Conservation (phyloP, 148 eudicot species). For the Diospyros lotus region DNA sequence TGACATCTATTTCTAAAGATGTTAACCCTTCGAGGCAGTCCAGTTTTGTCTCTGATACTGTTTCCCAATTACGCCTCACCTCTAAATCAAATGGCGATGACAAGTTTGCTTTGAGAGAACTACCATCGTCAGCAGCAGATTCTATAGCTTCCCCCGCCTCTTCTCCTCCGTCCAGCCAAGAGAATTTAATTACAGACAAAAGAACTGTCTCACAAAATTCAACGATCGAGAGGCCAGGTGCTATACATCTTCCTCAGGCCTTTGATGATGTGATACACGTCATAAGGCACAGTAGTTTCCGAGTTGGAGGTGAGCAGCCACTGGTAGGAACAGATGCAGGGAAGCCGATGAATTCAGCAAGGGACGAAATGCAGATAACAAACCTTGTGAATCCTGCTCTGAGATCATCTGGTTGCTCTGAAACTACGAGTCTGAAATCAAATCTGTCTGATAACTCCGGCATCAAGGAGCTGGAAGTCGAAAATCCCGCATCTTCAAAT, state of each 20-base stretch:
- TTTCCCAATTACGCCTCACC: constrained; percentile 27
- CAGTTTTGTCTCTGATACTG: constrained; percentile 30
- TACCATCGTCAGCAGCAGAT: constrained; percentile 28
- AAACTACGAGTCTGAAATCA: constrained; percentile 21
- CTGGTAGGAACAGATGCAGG: constrained; percentile 42
- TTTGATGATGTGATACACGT: constrained; percentile 56
- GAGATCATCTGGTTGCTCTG: constrained; percentile 36
- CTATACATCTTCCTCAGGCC: constrained; percentile 31
- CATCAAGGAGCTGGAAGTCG: constrained; percentile 28
- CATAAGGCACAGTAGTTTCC: constrained; percentile 50
- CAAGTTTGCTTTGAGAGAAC: constrained; percentile 72
- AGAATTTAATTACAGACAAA: constrained; percentile 7
- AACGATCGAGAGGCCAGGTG: constrained; percentile 33
- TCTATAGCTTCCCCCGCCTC: not conserved
- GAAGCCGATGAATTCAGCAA: constrained; percentile 34
- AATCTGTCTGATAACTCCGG: constrained; percentile 26
- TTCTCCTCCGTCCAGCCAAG: constrained; percentile 9
- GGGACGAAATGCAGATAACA: constrained; percentile 43
- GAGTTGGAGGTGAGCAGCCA: constrained; percentile 33
- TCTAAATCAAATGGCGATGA: constrained; percentile 53
- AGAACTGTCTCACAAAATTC: constrained; percentile 19
- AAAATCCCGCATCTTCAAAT: constrained; percentile 19
- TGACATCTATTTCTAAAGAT: constrained; percentile 28
- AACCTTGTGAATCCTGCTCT: constrained; percentile 26
- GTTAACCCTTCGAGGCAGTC: constrained; percentile 27